phyloP scores from a whole-genome alignment of 2,329 filamentous ascomycete genomes.

The Aspergillus sergii region DNA sequence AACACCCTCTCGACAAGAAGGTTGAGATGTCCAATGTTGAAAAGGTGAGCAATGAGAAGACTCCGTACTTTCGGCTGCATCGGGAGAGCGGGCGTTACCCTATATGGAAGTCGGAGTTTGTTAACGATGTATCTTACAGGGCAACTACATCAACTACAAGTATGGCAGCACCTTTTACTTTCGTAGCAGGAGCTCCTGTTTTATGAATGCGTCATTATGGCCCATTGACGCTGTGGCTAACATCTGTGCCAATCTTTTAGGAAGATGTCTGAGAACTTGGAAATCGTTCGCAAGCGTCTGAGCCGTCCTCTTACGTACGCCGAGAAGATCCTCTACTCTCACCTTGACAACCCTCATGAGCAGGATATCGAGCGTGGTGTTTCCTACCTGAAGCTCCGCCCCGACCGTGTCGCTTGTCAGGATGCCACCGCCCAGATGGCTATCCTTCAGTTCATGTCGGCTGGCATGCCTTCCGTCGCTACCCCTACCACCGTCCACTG shows the following conservation, averaged over 20 bases:
- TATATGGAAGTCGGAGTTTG: constrained; percentile 14
- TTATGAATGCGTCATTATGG: neutral
- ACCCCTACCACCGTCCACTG: constrained; percentile 97
- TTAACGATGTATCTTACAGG: constrained; percentile 43
- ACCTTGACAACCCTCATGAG: constrained; percentile 92
- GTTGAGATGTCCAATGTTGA: constrained; percentile 98
- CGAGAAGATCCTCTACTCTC: constrained; percentile 99
- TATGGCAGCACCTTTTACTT: constrained; percentile 33
- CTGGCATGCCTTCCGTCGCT: constrained; percentile 91
- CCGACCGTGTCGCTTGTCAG: constrained; percentile 97
- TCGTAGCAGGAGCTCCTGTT: neutral
- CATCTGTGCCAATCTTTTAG: constrained; percentile 48
- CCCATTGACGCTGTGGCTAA: constrained; percentile 21
- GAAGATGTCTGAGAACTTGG: constrained; percentile 98
- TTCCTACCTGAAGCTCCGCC: constrained; percentile 94
- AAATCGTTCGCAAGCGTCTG: constrained; percentile 83
- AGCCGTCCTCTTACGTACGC: constrained; percentile 92
- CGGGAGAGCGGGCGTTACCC: constrained; percentile 19
- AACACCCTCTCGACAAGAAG: constrained; percentile 88
- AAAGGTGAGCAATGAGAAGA: constrained; percentile 54
- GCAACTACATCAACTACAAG: constrained; percentile 97
- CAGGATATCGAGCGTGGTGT: constrained; percentile 95
- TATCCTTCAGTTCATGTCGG: constrained; percentile 99
- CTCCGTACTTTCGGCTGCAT: constrained; percentile 23
- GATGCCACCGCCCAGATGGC: constrained; percentile 99